phyloP scores from a whole-genome alignment of 495 filamentous ascomycete species.

The Trichoderma virens region DNA sequence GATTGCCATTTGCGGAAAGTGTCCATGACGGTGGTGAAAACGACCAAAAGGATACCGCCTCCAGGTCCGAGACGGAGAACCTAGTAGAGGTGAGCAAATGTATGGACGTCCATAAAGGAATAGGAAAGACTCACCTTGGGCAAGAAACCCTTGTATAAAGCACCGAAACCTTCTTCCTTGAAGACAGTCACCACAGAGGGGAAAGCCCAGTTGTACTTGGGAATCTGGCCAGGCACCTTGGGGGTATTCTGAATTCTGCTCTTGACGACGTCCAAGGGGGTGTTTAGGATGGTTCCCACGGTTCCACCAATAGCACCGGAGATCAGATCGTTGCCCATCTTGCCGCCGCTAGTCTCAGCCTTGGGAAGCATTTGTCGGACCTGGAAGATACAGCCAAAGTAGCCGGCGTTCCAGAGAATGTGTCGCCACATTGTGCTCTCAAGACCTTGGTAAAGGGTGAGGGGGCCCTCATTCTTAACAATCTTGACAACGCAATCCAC shows the following conservation, averaged over 20 bases:
- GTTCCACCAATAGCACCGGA: constrained; percentile 84
- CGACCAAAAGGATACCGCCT: constrained; percentile 77
- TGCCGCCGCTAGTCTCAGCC: constrained; percentile 65
- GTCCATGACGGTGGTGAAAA: constrained; percentile 91
- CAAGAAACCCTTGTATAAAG: constrained; percentile 94
- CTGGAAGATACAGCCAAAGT: constrained; percentile 98
- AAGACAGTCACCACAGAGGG: constrained; percentile 75
- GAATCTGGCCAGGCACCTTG: constrained; percentile 65
- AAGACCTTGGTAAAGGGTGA: constrained; percentile 93
- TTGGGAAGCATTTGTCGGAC: constrained; percentile 75
- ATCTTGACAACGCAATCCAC: constrained; percentile 82
- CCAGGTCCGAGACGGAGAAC: constrained; percentile 25
- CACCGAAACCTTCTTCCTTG: constrained; percentile 86
- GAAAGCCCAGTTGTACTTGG: constrained; percentile 99
- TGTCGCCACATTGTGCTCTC: constrained; percentile 97
- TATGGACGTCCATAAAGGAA: constrained; percentile 13
- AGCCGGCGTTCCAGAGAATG: constrained; percentile 93
- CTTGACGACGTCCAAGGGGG: constrained; percentile 97
- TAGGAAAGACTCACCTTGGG: constrained; percentile 62
- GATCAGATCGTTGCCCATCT: constrained; percentile 80
- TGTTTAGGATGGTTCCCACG: constrained; percentile 89
- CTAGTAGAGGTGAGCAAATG: neutral
- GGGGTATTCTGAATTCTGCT: constrained; percentile 89
- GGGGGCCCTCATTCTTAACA: constrained; percentile 68
- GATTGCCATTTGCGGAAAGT: constrained; percentile 53